phyloP scores from a whole-genome alignment of 2,329 filamentous ascomycete species.

The Dendryphion nanum region DNA sequence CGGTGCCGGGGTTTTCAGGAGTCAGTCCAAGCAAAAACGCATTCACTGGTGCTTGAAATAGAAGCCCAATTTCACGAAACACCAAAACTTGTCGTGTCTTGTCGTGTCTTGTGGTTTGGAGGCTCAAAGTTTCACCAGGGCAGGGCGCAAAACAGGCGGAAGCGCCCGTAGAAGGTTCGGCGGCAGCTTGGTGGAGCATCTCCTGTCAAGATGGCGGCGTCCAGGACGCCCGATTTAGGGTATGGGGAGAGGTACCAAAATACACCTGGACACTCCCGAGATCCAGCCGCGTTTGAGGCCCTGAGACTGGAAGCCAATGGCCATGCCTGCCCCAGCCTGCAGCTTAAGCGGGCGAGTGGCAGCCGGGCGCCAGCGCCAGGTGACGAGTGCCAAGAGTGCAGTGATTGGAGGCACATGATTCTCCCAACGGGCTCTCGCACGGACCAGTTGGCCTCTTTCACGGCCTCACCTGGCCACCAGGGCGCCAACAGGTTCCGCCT shows the following conservation, averaged over 20 bases:
- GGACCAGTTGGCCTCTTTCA: neutral
- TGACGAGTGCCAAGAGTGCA: slow-evolving; percentile 27
- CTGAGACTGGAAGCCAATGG: slow-evolving; percentile 17
- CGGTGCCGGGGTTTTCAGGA: too few relatives aligned
- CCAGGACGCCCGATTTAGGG: slow-evolving; percentile 4
- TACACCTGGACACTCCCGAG: too few relatives aligned
- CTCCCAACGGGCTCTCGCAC: too few relatives aligned
- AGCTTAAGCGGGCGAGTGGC: too few relatives aligned
- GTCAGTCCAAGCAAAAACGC: too few relatives aligned
- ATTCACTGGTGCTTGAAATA: neutral
- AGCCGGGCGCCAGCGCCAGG: slow-evolving; percentile 21
- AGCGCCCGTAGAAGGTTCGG: slow-evolving; percentile 2
- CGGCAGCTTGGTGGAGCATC: slow-evolving; percentile 9
- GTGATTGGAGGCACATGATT: neutral
- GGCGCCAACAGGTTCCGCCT: too few relatives aligned
- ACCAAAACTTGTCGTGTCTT: neutral
- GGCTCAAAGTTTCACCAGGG: neutral
- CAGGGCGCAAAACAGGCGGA: neutral
- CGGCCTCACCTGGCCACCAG: too few relatives aligned
- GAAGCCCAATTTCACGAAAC: neutral
- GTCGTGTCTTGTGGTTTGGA: neutral
- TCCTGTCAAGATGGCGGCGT: slow-evolving; percentile 10
- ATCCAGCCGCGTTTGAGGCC: slow-evolving; percentile 10
- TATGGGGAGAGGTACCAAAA: slow-evolving; percentile 17
- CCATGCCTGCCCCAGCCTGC: slow-evolving; percentile 10